phyloP scores from a whole-genome alignment of 1,284 basidiomycete species.

The Pseudozyma tsukubaensis region DNA sequence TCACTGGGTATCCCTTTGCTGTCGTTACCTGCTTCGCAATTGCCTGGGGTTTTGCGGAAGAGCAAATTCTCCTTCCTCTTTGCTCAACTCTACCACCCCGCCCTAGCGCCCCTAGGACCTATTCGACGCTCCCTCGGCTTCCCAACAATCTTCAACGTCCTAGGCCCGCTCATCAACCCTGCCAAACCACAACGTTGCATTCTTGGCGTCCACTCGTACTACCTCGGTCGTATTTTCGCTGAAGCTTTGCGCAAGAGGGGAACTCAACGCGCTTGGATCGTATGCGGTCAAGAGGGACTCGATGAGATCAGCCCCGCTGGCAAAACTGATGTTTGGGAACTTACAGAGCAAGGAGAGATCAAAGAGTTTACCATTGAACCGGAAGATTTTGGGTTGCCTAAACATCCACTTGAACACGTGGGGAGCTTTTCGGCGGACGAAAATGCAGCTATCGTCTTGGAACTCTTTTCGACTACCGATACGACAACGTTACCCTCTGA shows the following conservation, averaged over 20 bases:
- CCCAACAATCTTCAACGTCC: slow-evolving; percentile 95
- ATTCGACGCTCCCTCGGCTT: slow-evolving; percentile 88
- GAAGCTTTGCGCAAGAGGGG: slow-evolving; percentile 75
- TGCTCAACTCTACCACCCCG: slow-evolving; percentile 91
- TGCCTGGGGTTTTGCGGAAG: slow-evolving; percentile 46
- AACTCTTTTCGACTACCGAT: slow-evolving; percentile 46
- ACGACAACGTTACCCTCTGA: slow-evolving; percentile 5
- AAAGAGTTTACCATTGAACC: slow-evolving; percentile 56
- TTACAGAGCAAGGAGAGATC: slow-evolving; percentile 52
- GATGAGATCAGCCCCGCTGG: slow-evolving; percentile 92
- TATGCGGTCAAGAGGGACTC: slow-evolving; percentile 89
- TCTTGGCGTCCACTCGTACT: slow-evolving; percentile 85
- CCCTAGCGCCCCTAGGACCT: slow-evolving; percentile 84
- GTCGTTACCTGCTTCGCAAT: slow-evolving; percentile 73
- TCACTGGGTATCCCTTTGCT: slow-evolving; percentile 85
- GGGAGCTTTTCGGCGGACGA: slow-evolving; percentile 50
- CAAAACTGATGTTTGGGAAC: slow-evolving; percentile 76
- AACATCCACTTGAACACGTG: slow-evolving; percentile 59
- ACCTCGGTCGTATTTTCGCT: slow-evolving; percentile 87
- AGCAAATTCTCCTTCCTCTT: slow-evolving; percentile 90
- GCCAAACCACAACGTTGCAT: slow-evolving; percentile 83
- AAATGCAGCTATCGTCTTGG: slow-evolving; percentile 62
- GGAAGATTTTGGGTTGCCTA: slow-evolving; percentile 57
- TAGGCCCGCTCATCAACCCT: slow-evolving; percentile 95
- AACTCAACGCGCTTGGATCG: slow-evolving; percentile 86